phyloP scores from a whole-genome alignment of 2,329 filamentous ascomycete genomes.

The Penicillium sp. region DNA sequence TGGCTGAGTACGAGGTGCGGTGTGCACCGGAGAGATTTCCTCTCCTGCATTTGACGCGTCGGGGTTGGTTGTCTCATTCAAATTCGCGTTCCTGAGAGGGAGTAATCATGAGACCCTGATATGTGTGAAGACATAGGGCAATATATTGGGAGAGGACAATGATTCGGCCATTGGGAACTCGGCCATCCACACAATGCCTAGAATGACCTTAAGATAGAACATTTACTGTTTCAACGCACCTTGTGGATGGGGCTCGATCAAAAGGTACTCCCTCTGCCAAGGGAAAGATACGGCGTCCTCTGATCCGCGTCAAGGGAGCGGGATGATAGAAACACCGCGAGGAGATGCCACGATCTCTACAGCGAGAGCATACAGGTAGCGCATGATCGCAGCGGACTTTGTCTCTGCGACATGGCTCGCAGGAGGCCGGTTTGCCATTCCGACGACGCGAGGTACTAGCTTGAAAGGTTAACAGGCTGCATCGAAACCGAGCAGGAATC shows the following conservation, averaged over 20 bases:
- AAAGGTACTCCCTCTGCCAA: slow-evolving; percentile 14
- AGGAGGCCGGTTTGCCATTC: slow-evolving; percentile 33
- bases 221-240: slow-evolving; percentile 6
- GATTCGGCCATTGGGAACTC: background rate
- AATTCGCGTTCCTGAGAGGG: slow-evolving; percentile 1
- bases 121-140: background rate
- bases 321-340: slow-evolving; percentile 33
- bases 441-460: slow-evolving; percentile 24
- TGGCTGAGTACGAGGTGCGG: slow-evolving; percentile 13
- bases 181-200: background rate
- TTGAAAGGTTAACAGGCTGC: background rate
- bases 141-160: background rate
- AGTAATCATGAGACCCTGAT: background rate
- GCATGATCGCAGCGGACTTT: slow-evolving; percentile 35
- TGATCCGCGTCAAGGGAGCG: slow-evolving; percentile 28
- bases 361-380: slow-evolving; percentile 28
- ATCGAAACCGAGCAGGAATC: background rate
- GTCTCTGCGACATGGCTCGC: slow-evolving; percentile 33
- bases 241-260: slow-evolving; percentile 8
- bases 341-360: slow-evolving; percentile 22
- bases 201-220: background rate
- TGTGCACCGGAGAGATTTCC: slow-evolving; percentile 4
- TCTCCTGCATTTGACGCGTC: background rate
- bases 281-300: slow-evolving; percentile 10
- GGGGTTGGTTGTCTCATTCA: slow-evolving; percentile 1